Evolutionary conservation across 2,329 filamentous ascomycete genomes (phyloP).

Genomic region (Fusarium algeriense): DNA sequence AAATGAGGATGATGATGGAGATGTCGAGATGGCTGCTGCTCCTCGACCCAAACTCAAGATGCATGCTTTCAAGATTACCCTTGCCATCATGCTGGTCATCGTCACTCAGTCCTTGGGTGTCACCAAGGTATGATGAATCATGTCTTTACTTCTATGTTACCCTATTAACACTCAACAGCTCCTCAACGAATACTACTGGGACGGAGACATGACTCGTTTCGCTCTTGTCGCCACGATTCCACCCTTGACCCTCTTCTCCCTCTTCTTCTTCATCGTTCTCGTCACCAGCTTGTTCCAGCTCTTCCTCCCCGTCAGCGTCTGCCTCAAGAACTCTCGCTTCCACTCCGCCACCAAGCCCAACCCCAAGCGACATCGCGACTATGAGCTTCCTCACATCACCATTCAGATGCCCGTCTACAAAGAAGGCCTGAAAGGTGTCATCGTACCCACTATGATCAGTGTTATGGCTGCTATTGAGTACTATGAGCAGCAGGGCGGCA

Average conservation of each 20-base stretch:
- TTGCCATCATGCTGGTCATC: constrained; percentile 45
- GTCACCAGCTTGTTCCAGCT: constrained; percentile 44
- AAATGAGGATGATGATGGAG: constrained; percentile 39
- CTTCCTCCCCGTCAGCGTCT: constrained; percentile 43
- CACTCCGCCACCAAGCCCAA: constrained; percentile 46
- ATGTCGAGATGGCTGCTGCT: neutral
- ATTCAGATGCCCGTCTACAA: constrained; percentile 63
- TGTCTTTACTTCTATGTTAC: neutral
- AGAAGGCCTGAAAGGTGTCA: constrained; percentile 40
- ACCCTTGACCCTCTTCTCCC: constrained; percentile 28
- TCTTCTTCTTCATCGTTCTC: constrained; percentile 47
- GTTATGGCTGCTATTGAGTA: constrained; percentile 69
- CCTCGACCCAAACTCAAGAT: constrained; percentile 22
- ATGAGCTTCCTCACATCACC: constrained; percentile 59
- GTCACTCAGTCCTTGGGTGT: constrained; percentile 43
- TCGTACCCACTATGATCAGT: constrained; percentile 9
- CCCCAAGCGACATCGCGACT: constrained; percentile 42
- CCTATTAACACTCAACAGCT: neutral
- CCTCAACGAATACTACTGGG: neutral
- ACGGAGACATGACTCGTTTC: constrained; percentile 16
- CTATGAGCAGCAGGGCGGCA: constrained; percentile 72
- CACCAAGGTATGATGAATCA: neutral
- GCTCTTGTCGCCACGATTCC: constrained; percentile 31
- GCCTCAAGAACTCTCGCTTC: constrained; percentile 43
- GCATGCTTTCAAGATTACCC: constrained; percentile 41